Evolutionary conservation across 306 rosid species (phyloP).

Genomic region (Cyamopsis tetragonoloba): DNA sequence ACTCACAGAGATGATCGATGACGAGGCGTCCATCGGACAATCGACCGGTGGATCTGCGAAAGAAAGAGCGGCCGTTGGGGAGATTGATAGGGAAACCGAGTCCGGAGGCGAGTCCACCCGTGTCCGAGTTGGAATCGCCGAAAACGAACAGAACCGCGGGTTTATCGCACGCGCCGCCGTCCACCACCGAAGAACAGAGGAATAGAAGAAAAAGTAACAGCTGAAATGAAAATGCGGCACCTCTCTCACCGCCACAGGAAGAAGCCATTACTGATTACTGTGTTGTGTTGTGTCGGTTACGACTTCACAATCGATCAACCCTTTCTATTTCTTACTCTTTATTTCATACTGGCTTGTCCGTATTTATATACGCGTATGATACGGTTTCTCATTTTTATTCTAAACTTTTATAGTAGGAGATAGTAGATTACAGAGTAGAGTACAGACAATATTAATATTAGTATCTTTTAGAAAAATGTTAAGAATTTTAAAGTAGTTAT

Average conservation of each 20-base stretch:
- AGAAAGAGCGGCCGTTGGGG: slow-evolving; percentile 87
- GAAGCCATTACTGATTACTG: not conserved
- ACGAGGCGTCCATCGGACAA: slow-evolving; percentile 82
- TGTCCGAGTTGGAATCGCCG: slow-evolving; percentile 98
- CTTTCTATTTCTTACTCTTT: too few species aligned
- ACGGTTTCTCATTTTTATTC: too few species aligned
- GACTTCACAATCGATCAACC: not conserved
- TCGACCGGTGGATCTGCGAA: slow-evolving; percentile 79
- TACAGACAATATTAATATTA: too few species aligned
- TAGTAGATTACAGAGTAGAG: too few species aligned
- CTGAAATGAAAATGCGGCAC: not conserved
- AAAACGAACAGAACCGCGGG: slow-evolving; percentile 60
- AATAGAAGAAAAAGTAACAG: not conserved
- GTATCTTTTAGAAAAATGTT: too few species aligned
- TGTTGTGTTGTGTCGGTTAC: not conserved
- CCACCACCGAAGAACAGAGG: not conserved
- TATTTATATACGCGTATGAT: too few species aligned
- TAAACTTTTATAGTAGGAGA: too few species aligned
- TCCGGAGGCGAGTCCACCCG: slow-evolving; percentile 88
- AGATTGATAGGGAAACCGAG: slow-evolving; percentile 71
- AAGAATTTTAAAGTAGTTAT: too few species aligned
- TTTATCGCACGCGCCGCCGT: slow-evolving; percentile 15
- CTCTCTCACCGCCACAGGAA: not conserved
- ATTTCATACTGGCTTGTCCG: too few species aligned
- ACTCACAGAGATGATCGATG: slow-evolving; percentile 77